Percentiles rank a stretch among this genome's conserved stretches.
Evolutionary conservation across 2,329 filamentous ascomycete species (phyloP).

Genomic region (Cadophora sp.): DNA sequence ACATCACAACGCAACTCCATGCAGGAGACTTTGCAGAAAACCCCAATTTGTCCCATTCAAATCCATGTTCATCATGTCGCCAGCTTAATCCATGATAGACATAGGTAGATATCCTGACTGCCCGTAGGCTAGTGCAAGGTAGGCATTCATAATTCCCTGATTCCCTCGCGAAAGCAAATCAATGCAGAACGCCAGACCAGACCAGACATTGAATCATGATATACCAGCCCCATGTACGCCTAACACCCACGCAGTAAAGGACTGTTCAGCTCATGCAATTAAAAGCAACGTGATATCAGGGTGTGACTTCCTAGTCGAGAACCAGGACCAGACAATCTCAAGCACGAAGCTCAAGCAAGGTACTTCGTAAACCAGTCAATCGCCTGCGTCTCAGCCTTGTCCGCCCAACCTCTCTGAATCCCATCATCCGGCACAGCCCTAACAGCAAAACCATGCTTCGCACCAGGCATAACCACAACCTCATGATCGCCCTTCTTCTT

Average conservation of each 20-base stretch:
- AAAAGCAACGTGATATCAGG: background rate
- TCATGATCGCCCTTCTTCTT: constrained; percentile 43
- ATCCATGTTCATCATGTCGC: background rate
- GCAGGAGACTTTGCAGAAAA: background rate
- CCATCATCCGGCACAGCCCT: constrained; percentile 46
- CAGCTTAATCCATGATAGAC: background rate
- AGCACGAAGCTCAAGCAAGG: constrained; percentile 27
- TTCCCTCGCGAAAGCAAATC: background rate
- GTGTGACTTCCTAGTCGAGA: background rate
- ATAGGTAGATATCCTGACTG: background rate
- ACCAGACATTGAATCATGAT: background rate
- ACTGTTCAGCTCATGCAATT: constrained; percentile 5
- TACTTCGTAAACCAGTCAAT: constrained; percentile 46
- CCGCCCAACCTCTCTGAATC: constrained; percentile 43
- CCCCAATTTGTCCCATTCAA: background rate
- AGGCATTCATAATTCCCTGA: background rate
- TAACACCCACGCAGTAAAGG: background rate
- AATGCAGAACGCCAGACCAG: background rate
- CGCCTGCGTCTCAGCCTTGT: constrained; percentile 49
- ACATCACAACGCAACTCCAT: background rate
- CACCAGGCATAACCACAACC: constrained; percentile 46
- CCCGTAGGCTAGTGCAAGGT: background rate
- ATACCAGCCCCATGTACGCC: background rate
- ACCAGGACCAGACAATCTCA: background rate
- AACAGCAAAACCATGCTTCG: constrained; percentile 51